phyloP scores from a whole-genome alignment of 345 rosid species.

The Citrus sp. region DNA sequence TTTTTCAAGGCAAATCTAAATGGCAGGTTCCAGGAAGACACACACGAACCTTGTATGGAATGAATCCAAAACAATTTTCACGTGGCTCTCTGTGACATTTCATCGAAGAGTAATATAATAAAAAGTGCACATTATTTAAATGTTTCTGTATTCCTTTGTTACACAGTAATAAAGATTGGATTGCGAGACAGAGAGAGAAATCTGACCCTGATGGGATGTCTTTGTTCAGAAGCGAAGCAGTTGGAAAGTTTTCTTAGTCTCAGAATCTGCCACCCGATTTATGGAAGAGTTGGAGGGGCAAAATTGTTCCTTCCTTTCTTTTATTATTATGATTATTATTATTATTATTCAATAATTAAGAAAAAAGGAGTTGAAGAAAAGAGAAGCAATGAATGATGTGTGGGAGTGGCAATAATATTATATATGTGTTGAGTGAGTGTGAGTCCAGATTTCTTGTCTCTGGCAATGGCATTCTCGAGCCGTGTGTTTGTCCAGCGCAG shows the following conservation, averaged over 20 bases:
- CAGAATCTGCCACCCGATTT: neutral
- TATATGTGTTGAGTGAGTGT: neutral
- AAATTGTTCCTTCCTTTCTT: too few species aligned
- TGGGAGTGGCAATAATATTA: conserved; percentile 16
- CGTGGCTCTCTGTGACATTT: neutral
- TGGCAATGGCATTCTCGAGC: conserved; percentile 29
- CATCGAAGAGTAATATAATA: neutral
- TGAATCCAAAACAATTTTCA: neutral
- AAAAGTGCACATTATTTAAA: neutral
- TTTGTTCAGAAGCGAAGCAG: neutral
- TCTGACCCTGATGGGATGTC: neutral
- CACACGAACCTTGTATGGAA: neutral
- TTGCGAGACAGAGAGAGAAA: neutral
- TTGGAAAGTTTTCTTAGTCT: neutral
- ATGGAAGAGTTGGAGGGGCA: neutral
- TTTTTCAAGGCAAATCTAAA: neutral
- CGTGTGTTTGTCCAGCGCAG: conserved; percentile 28
- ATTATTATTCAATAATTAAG: too few species aligned
- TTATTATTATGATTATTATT: too few species aligned
- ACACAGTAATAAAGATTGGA: neutral
- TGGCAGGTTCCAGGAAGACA: neutral
- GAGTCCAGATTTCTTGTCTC: neutral
- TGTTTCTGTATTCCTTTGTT: too few species aligned
- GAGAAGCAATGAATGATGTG: conserved; percentile 5
- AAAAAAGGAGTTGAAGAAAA: neutral